These are phyloP conservation scores for Botryotinia globosa DNA, from an alignment of 2,329 filamentous ascomycete species.

Conservation along the genomic window DNA sequence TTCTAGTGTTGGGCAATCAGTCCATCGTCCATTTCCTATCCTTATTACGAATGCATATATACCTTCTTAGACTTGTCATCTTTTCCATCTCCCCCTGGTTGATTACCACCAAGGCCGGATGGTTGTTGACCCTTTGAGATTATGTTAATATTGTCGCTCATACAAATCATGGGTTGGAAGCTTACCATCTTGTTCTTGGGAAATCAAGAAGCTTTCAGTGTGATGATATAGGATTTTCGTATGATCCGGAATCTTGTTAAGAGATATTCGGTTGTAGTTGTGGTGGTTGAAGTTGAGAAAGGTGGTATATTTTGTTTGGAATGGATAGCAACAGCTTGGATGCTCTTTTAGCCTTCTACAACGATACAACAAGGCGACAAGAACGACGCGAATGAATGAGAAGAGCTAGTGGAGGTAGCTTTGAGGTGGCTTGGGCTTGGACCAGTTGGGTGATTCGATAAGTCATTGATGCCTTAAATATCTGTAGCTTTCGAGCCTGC, in stretches of 20 bases:
- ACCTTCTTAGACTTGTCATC: conserved; percentile 96
- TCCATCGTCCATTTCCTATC: conserved; percentile 10
- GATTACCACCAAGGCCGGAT: conserved; percentile 43
- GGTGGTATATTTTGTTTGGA: conserved; percentile 27
- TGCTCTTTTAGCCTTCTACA: conserved; percentile 25
- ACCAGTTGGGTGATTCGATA: background rate
- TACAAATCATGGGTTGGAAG: conserved; percentile 19
- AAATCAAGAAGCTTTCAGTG: conserved; percentile 13
- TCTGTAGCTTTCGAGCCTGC: too few relatives aligned
- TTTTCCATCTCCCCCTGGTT: conserved; percentile 68
- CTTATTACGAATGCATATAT: conserved; percentile 24
- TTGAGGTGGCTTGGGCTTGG: conserved; percentile 8
- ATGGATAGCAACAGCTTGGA: conserved; percentile 26
- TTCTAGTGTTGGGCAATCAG: conserved; percentile 59
- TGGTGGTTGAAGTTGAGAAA: conserved; percentile 26
- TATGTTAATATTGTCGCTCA: conserved; percentile 27
- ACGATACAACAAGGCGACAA: conserved; percentile 19
- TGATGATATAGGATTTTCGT: background rate
- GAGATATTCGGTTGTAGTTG: conserved; percentile 25
- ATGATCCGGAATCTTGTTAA: background rate
- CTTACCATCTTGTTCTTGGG: conserved; percentile 36
- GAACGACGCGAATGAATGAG: conserved; percentile 16
- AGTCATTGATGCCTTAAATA: background rate
- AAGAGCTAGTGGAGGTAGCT: too few relatives aligned
- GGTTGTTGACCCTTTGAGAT: conserved; percentile 44